Evolutionary conservation across 306 rosid genomes (phyloP), one percentile per base, ranked within the genome.

Genomic region (Hippophae gyantsensis): DNA sequence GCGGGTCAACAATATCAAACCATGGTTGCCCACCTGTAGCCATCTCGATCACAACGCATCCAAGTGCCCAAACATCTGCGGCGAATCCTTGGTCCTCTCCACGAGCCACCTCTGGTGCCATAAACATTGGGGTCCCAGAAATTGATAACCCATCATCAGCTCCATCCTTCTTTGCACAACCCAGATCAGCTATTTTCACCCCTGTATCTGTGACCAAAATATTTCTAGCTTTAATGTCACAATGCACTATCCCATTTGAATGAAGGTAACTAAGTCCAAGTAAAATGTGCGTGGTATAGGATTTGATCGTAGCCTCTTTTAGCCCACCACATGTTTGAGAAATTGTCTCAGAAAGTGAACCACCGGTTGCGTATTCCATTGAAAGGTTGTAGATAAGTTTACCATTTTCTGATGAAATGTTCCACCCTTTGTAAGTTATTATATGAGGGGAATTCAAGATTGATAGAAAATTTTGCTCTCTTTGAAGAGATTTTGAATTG

Each of bases 31-130:
- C 63, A 10, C 96, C 99, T 2, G 96, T 88, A 48, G 78, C 66
- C 99, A 92, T 85, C 84, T 92, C 89, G 45, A 88, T 42, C 7
- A 92, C 65, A 5, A 89, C 77, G 57, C 99, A 92, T 2, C 96
- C 99, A 8, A 92, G 72, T 32, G 93, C 95, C 99, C 99, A 92
- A 10, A 92, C 84, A 23, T 92, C 99, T 26, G 95, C 93, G 6
- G 84, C 54, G 56, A 73, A 80, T 6, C 89, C 93, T 72, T 92
- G 96, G 13, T 80, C 25, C 50, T 92, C 93, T 45, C 93, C 96
- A 43, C 96, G 89, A 32, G 95, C 96, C 72, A 82, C 99, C 80
- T 92, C 96, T 7, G 99, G 99, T 0, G 96, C 88, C 99, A 92
- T 85, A 74, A 76, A 92, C 18, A 63, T 74, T 10, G 96, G 99